These are phyloP conservation scores for Auriscalpium microsporum DNA, from an alignment of 768 basidiomycete genomes.

Conservation along the genomic window DNA sequence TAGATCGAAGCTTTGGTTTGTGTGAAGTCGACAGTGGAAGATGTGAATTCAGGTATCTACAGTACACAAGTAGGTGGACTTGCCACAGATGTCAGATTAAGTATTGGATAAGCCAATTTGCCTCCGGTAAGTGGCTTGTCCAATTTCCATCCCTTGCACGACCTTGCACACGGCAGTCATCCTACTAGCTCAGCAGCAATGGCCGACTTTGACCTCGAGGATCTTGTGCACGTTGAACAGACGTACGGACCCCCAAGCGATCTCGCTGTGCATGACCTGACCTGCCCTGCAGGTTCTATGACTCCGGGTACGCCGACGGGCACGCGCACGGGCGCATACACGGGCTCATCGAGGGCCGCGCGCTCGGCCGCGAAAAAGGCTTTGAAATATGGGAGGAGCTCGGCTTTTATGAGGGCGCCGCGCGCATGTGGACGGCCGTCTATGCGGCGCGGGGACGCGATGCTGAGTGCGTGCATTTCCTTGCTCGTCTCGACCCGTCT, in stretches of 20 bases:
- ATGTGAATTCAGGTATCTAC: no score
- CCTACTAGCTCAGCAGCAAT: not conserved
- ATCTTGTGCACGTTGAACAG: conserved; percentile 23
- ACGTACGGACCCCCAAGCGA: conserved; percentile 14
- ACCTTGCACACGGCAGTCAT: no score
- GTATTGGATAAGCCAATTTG: no score
- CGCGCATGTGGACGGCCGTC: conserved; percentile 57
- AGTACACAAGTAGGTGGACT: no score
- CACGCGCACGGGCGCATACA: conserved; percentile 81
- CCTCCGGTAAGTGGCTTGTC: no score
- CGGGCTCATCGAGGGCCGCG: conserved; percentile 85
- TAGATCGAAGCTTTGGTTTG: no score
- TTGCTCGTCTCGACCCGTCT: not conserved
- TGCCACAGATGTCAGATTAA: no score
- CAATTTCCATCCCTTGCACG: no score
- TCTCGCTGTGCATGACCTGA: not conserved
- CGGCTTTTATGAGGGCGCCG: conserved; percentile 87
- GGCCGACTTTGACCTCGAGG: conserved; percentile 21
- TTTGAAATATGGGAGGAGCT: conserved; percentile 98
- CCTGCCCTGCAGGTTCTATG: conserved; percentile 56
- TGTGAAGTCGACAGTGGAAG: no score
- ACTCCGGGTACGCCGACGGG: conserved; percentile 69
- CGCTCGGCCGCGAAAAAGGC: conserved; percentile 81
- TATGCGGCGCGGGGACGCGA: conserved; percentile 27
- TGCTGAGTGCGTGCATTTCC: conserved; percentile 40